Conservation (phyloP, 306 rosid genomes). For the Citrullus amarus region DNA sequence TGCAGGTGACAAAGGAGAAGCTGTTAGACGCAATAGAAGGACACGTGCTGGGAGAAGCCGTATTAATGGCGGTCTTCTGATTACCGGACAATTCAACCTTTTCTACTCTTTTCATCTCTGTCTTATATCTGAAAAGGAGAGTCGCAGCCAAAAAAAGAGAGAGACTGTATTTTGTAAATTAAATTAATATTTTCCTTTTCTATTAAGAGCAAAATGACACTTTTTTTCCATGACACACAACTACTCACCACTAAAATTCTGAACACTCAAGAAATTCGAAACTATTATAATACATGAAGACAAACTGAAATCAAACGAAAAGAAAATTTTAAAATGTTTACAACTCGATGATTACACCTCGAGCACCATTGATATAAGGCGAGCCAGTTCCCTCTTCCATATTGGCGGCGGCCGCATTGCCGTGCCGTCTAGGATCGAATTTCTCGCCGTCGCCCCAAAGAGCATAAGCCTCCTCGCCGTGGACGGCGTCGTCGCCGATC, state of each 20-base stretch:
- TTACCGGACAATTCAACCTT: background rate
- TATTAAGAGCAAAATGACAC: background rate
- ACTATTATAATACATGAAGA: background rate
- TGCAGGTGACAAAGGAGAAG: slow-evolving; percentile 68
- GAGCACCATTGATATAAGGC: slow-evolving; percentile 78
- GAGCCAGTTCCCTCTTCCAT: slow-evolving; percentile 22
- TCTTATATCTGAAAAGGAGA: background rate
- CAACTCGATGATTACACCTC: slow-evolving; percentile 72
- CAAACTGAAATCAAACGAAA: background rate
- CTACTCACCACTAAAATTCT: background rate
- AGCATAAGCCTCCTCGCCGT: slow-evolving; percentile 95
- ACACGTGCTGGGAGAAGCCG: slow-evolving; percentile 64
- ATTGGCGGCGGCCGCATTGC: slow-evolving; percentile 13
- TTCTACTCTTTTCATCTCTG: background rate
- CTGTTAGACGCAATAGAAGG: slow-evolving; percentile 45
- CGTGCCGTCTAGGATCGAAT: slow-evolving; percentile 74
- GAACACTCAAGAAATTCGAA: background rate
- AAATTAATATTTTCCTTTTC: background rate
- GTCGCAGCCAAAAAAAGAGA: too few species aligned
- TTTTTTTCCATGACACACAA: background rate
- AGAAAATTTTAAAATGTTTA: background rate
- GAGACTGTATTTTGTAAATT: background rate
- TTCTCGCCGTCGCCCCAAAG: slow-evolving; percentile 98
- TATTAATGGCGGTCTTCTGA: slow-evolving; percentile 34
- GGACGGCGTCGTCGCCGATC: slow-evolving; percentile 90